Evolutionary conservation across 805 yeast species (phyloP), one percentile per base, ranked within the genome.

Genomic region (Wickerhamomyces bovis): DNA sequence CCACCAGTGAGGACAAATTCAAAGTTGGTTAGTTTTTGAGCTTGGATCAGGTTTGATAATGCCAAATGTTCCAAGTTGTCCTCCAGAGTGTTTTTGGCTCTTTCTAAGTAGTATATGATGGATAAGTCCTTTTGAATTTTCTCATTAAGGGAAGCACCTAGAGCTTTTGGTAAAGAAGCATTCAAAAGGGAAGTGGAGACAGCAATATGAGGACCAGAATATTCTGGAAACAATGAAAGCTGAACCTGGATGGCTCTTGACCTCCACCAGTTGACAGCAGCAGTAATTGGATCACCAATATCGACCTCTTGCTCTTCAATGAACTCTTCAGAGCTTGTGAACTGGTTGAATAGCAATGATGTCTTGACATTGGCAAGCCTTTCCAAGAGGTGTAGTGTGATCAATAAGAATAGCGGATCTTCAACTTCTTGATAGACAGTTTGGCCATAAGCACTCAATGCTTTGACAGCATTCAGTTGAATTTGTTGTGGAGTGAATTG

Each of bases 1-100:
- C 94, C 86, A 54, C 98, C 98, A 1, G 97, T 85, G 41, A 92
- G 67, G 0, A 83, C 76, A 53, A 83, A 76, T 43, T 76, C 68
- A 41, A 89, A 72, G 1, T 78, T 75, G 0, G 89, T 79, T 11
- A 83, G 60, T 13, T 75, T 73, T 39, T 78, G 75, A 2, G 82
- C 87, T 50, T 74, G 75, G 2, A 68, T 64, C 50, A 86, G 67
- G 5, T 78, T 71, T 8, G 81, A 79, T 20, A 74, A 64, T 1
- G 84, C 73, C 30, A 81, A 62, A 52, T 80, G 77, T 57, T 86
- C 95, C 21, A 85, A 73, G 43, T 77, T 77, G 20, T 83, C 76
- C 36, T 81, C 82, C 19, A 85, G 60, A 1, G 81, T 76, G 44
- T 75, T 69, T 54, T 90, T 75, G 4, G 94, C 82, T 41, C 70